Conservation (phyloP, 495 filamentous ascomycete species). For the Daldinia bambusicola region DNA sequence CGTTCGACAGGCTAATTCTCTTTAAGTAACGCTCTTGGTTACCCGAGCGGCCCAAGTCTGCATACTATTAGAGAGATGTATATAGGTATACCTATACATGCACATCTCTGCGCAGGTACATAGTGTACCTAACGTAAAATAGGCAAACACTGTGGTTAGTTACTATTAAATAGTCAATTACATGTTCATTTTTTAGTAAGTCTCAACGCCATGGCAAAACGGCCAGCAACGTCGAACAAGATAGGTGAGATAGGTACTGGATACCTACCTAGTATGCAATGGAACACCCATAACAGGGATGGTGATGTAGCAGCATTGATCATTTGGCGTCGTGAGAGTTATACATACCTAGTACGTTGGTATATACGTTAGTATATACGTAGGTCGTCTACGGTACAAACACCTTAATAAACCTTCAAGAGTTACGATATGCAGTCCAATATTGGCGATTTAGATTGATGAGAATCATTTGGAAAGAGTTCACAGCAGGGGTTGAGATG, state of each 20-base stretch:
- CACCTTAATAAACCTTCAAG: slow-evolving; percentile 32
- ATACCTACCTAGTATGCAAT: no score
- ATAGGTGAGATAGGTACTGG: slow-evolving; percentile 25
- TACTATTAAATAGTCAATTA: background rate
- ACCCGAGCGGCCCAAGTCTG: slow-evolving; percentile 18
- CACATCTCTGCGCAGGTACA: slow-evolving; percentile 15
- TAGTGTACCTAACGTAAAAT: background rate
- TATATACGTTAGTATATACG: background rate
- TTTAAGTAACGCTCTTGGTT: slow-evolving; percentile 24
- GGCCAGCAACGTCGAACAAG: slow-evolving; percentile 27
- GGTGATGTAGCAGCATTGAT: slow-evolving; percentile 41
- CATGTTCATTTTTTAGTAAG: slow-evolving; percentile 37
- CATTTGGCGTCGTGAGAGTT: slow-evolving; percentile 35
- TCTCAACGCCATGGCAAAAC: slow-evolving; percentile 27
- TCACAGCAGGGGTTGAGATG: slow-evolving; percentile 36
- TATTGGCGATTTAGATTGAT: slow-evolving; percentile 30
- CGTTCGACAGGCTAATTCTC: slow-evolving; percentile 32
- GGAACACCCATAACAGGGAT: slow-evolving; percentile 37
- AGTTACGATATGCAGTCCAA: slow-evolving; percentile 19
- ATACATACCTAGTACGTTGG: slow-evolving; percentile 20
- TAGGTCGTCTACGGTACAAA: slow-evolving; percentile 10
- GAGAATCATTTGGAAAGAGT: slow-evolving; percentile 36
- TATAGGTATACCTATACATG: background rate
- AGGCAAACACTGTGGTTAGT: background rate
- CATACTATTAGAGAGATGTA: background rate